Evolutionary conservation across 75 land plant genomes (phyloP).

Genomic region (Larix kaempferi): DNA sequence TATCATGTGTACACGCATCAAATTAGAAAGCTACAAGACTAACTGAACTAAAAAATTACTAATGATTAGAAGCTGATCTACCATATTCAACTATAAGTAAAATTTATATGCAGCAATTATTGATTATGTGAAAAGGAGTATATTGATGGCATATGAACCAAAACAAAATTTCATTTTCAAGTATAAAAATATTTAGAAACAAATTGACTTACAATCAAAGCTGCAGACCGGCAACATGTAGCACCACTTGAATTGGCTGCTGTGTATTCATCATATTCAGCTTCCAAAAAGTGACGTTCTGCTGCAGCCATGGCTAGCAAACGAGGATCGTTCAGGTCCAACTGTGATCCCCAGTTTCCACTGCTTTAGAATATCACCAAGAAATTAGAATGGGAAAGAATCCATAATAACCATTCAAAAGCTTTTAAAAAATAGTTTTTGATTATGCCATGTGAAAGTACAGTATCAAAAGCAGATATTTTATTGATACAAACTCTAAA

Average conservation of each 20-base stretch:
- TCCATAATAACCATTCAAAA: conserved; percentile 24
- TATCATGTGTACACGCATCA: too few relatives aligned
- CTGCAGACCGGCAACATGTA: conserved; percentile 83
- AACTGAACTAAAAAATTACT: background rate
- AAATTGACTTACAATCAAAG: conserved; percentile 58
- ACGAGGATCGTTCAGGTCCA: conserved; percentile 65
- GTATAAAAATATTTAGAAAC: too few relatives aligned
- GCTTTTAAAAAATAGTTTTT: conserved; percentile 19
- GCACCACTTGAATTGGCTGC: conserved; percentile 76
- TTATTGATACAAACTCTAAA: background rate
- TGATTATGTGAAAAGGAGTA: too few relatives aligned
- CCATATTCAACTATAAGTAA: too few relatives aligned
- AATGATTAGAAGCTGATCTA: background rate
- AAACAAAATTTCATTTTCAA: background rate
- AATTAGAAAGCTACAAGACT: background rate
- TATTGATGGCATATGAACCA: too few relatives aligned
- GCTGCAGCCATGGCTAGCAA: conserved; percentile 78
- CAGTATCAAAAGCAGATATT: background rate
- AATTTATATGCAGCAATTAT: too few relatives aligned
- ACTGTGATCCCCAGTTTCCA: conserved; percentile 36
- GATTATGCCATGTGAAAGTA: background rate
- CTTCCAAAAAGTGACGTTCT: conserved; percentile 70
- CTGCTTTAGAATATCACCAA: conserved; percentile 1
- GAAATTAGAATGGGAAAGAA: background rate
- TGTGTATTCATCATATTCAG: conserved; percentile 85